Conservation (phyloP, 2,329 filamentous ascomycete genomes). For the Pestalotiopsis sp. region DNA sequence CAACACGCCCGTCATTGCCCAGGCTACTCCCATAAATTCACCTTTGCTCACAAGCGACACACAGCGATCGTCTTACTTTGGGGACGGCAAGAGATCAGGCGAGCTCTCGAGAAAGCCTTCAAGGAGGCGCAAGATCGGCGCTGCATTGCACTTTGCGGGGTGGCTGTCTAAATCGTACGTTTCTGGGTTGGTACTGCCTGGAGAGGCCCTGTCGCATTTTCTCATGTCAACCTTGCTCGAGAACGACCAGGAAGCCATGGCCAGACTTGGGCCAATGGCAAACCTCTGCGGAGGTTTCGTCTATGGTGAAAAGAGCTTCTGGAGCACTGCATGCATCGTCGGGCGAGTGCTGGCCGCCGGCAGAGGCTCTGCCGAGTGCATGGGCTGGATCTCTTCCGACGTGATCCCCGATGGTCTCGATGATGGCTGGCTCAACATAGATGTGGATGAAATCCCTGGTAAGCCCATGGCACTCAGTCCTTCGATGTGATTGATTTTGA, state of each 20-base stretch:
- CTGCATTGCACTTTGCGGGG: conserved; percentile 59
- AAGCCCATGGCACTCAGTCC: conserved; percentile 26
- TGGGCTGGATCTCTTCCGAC: conserved; percentile 70
- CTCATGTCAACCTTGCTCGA: conserved; percentile 69
- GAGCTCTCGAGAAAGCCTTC: conserved; percentile 37
- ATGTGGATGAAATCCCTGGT: conserved; percentile 56
- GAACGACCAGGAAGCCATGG: conserved; percentile 62
- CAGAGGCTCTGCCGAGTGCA: conserved; percentile 63
- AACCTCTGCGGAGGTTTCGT: conserved; percentile 68
- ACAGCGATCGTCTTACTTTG: conserved; percentile 50
- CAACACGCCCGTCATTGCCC: conserved; percentile 46
- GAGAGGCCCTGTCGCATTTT: conserved; percentile 64
- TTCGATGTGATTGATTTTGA: not conserved
- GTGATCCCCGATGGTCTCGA: conserved; percentile 52
- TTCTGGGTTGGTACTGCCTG: conserved; percentile 66
- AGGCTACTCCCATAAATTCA: conserved; percentile 43
- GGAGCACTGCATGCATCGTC: conserved; percentile 68
- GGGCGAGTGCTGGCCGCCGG: conserved; percentile 67
- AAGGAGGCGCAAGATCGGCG: conserved; percentile 56
- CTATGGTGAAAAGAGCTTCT: conserved; percentile 66
- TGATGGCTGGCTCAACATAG: conserved; percentile 63
- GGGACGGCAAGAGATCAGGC: conserved; percentile 27
- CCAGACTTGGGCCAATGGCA: conserved; percentile 60
- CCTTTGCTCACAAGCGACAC: conserved; percentile 39
- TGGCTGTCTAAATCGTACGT: conserved; percentile 72